Evolutionary conservation across 2,329 filamentous ascomycete genomes (phyloP).

Genomic region (Penicillium sp.): DNA sequence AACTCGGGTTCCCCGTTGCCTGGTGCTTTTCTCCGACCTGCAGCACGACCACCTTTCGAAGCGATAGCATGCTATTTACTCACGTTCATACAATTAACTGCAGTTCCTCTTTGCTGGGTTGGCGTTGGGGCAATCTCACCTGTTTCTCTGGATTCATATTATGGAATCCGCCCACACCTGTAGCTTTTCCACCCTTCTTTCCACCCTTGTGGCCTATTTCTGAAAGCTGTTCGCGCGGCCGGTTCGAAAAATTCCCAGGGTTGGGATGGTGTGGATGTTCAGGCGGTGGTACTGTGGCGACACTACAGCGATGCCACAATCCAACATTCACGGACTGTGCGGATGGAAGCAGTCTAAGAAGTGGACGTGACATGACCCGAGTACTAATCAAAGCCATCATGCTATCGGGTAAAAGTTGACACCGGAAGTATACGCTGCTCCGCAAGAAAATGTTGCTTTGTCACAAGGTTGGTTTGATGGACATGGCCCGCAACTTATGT

Average conservation of each 20-base stretch:
- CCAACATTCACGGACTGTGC: slow-evolving; percentile 3
- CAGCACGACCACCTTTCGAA: slow-evolving; percentile 25
- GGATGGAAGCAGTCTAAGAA: slow-evolving; percentile 2
- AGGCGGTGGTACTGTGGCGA: slow-evolving; percentile 15
- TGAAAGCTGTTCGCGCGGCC: slow-evolving; percentile 25
- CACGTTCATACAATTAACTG: not conserved
- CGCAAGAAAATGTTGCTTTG: not conserved
- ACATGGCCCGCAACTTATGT: not conserved
- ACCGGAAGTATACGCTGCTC: not conserved
- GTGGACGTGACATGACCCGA: slow-evolving; percentile 6
- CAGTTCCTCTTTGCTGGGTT: not conserved
- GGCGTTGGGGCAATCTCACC: slow-evolving; percentile 12
- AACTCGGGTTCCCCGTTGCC: slow-evolving; percentile 7
- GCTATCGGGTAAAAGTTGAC: not conserved
- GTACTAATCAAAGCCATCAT: not conserved
- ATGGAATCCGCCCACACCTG: slow-evolving; percentile 27
- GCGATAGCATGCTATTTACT: slow-evolving; percentile 23
- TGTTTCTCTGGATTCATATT: slow-evolving; percentile 30
- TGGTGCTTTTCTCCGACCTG: not conserved
- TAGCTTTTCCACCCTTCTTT: slow-evolving; percentile 27
- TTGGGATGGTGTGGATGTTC: slow-evolving; percentile 24
- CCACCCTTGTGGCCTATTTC: slow-evolving; percentile 28
- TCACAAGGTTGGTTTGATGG: not conserved
- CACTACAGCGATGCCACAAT: slow-evolving; percentile 4
- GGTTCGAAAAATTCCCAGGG: slow-evolving; percentile 38